These are phyloP conservation scores for Thuja plicata DNA, from an alignment of 83 land plant genomes.

Conservation along the genomic window DNA sequence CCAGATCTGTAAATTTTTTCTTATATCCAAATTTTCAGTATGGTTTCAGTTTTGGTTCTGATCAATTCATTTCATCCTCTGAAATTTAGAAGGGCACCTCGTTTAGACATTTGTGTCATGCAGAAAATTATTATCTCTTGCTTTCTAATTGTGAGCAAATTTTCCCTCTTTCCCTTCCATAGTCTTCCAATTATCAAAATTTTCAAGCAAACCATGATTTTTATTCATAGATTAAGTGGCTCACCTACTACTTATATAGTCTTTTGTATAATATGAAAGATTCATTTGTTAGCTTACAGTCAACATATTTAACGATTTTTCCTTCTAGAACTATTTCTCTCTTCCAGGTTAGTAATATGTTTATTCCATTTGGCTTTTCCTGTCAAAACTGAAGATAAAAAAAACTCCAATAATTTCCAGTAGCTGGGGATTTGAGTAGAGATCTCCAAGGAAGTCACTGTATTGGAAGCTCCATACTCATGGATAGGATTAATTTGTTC, in stretches of 20 bases:
- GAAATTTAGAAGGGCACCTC: background rate
- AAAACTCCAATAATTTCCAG: background rate
- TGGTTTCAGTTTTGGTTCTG: background rate
- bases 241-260: background rate
- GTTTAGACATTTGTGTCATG: background rate
- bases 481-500: background rate
- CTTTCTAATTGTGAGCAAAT: background rate
- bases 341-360: background rate
- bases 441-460: background rate
- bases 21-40: background rate
- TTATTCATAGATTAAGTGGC: background rate
- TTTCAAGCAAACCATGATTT: background rate
- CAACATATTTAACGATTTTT: background rate
- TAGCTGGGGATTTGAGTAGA: background rate
- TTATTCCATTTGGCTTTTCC: background rate
- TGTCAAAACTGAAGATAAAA: background rate
- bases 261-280: too few species aligned
- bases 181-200: background rate
- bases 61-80: background rate
- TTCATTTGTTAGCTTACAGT: background rate
- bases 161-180: background rate
- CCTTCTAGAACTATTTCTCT: background rate
- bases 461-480: background rate
- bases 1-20: background rate
- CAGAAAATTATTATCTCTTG: background rate